Conservation (phyloP, 257 asterid genomes). For the Nicotiana tomentosiformis region DNA sequence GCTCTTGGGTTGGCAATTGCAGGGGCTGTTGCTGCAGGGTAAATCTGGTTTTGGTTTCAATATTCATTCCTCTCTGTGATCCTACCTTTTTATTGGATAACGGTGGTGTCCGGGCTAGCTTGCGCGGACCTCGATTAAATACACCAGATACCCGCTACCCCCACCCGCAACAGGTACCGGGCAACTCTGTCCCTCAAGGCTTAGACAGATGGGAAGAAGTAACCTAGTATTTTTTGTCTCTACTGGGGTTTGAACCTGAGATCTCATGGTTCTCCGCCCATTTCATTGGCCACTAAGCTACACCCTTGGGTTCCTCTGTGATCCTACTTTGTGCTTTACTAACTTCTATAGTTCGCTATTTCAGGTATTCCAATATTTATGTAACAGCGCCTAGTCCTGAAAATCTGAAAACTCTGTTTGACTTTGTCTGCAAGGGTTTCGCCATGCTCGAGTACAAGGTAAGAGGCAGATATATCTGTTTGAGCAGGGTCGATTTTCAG, state of each 20-base stretch:
- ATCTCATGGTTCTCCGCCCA: background rate
- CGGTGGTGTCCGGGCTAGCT: no score
- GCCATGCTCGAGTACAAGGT: slow-evolving; percentile 76
- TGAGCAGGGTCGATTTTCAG: background rate
- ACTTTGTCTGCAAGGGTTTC: slow-evolving; percentile 85
- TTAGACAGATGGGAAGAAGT: background rate
- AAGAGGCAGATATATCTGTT: slow-evolving; percentile 10
- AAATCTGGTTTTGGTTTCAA: slow-evolving; percentile 19
- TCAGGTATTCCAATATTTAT: slow-evolving; percentile 73
- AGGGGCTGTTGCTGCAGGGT: slow-evolving; percentile 95
- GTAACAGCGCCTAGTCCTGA: slow-evolving; percentile 95
- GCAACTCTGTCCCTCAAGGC: background rate
- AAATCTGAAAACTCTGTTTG: slow-evolving; percentile 76
- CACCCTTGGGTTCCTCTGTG: background rate
- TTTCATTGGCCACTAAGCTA: background rate
- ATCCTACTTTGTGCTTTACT: background rate
- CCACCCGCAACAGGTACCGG: background rate
- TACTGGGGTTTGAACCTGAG: background rate
- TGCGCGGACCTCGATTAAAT: background rate
- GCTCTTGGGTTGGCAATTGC: slow-evolving; percentile 94
- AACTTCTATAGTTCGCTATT: background rate
- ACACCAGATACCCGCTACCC: background rate
- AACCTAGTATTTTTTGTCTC: background rate
- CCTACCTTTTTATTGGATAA: background rate
- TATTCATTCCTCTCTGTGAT: background rate